Evolutionary conservation across 2,329 filamentous ascomycete species (phyloP), one percentile per base, ranked within the genome.

Genomic region (Rhexocercosporidium sp.): DNA sequence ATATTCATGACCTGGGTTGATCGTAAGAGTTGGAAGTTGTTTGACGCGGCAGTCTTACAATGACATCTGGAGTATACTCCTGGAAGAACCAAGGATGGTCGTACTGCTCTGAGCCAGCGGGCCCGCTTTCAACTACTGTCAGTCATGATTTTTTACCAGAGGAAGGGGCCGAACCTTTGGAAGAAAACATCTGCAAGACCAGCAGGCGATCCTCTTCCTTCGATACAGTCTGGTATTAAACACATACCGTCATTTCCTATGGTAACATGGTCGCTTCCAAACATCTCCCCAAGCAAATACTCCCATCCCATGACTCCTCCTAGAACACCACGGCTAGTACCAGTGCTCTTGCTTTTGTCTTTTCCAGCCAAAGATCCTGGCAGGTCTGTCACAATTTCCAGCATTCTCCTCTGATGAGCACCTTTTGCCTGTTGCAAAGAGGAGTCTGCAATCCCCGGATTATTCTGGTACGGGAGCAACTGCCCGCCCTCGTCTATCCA

Each of bases 231-330:
- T 60, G 73, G 71, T 46, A 71, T 72, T 27, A 79, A 67, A 63
- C 78, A 79, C 76, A 78, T 78, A 0, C 77, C 77, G 62, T 78
- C 75, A 56, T 76, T 72, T 9, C 75, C 74, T 51, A 78, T 71
- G 27, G 70, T 71, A 34, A 75, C 72, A 70, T 79, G 78, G 66
- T 79, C 76, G 8, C 69, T 74, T 31, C 71, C 72, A 64, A 79
- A 78, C 77, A 79, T 78, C 59, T 79, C 77, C 41, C 77, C 77
- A 1, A 79, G 70, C 37, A 79, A 57, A 62, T 76, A 79, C 59
- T 78, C 77, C 77, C 77, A 79, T 3, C 77, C 77, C 68, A 74
- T 76, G 1, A 74, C 72, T 25, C 73, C 71, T 9, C 70, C 61
- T 3, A 75, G 64, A 49, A 74, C 71, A 37, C 66, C 61, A 34